Base-by-base conservation (phyloP, 306 rosid species). In the Ceratonia siliqua region DNA sequence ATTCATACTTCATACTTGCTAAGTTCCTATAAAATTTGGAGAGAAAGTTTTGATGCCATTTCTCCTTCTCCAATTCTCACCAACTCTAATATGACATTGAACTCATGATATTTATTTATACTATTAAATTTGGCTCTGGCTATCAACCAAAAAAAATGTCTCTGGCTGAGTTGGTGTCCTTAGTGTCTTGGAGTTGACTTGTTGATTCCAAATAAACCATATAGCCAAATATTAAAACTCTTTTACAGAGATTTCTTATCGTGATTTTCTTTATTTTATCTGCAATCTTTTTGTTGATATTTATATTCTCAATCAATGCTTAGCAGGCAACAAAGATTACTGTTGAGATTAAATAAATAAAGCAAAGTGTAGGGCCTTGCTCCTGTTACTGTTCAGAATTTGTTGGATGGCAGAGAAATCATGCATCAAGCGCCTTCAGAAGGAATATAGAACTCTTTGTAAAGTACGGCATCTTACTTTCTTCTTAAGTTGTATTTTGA, bases 391-490 rank as follows among this genome's bases (percentile, higher is more conserved):
- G 67, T 53, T 52, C n/a, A 6, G 62, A 74, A 80, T 73, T 77
- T 14, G 73, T 77, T 87, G 78, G 79, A 95, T 95, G 99, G 99
- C 99, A 8, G 98, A 92, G 38, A 95, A 89, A 81, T 67, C 99
- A 59, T 95, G 99, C 71, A 33, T 88, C 87, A 90, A 89, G 89
- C 94, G 98, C 74, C 96, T 95, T 77, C 99, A 95, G 75, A 95
- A 90, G 89, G 99, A 95, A 85, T 95, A 86, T 68, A 90, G 99
- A 89, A 92, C 99, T 36, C 92, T 95, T 53, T 95, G 99, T 86
- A 95, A 95, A 85, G 99, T 90, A 78, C 24, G 84, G 2, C 46
- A 75, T 74, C 74, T 73, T 66, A 74, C 63, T 77, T 62, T 33
- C 48, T 22, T 18, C 68, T 35, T 35, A 62, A 25, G 12, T 50